phyloP scores from a whole-genome alignment of 129 eudicot genomes.

The Logfia minima region DNA sequence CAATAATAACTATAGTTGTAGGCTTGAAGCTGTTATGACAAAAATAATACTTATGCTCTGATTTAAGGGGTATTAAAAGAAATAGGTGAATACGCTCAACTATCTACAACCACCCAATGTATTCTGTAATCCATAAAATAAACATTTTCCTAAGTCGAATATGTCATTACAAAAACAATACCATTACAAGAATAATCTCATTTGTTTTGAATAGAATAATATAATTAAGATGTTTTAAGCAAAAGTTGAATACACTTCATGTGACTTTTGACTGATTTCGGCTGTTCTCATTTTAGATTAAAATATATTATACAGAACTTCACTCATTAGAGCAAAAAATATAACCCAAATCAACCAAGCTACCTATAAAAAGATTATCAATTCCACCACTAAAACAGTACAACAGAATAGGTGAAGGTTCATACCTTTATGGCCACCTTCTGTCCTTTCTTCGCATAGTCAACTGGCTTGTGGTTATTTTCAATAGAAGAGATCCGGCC shows the following conservation, averaged over 20 bases:
- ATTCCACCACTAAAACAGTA: not conserved
- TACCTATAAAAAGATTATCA: not conserved
- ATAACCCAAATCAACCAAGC: not conserved
- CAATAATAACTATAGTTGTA: not conserved
- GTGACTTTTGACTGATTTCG: not conserved
- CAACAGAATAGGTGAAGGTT: not conserved
- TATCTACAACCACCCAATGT: not conserved
- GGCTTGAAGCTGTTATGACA: not conserved
- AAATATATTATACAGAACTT: not conserved
- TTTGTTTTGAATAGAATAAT: not conserved
- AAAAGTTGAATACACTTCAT: not conserved
- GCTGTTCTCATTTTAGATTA: not conserved
- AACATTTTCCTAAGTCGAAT: not conserved
- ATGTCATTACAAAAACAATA: not conserved
- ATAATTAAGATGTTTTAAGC: not conserved
- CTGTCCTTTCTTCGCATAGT: slow-evolving; percentile 86
- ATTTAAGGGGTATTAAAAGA: not conserved
- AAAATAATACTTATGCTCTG: not conserved
- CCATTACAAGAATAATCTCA: not conserved
- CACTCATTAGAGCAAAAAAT: not conserved
- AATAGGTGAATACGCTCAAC: not conserved
- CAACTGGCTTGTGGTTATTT: slow-evolving; percentile 91
- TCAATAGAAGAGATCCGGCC: slow-evolving; percentile 92
- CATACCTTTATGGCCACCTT: slow-evolving; percentile 95
- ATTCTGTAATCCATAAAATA: not conserved